Evolutionary conservation across 2,329 filamentous ascomycete species (phyloP), one percentile per base, ranked within the genome.

Genomic region (Pseudogymnoascus sp.): DNA sequence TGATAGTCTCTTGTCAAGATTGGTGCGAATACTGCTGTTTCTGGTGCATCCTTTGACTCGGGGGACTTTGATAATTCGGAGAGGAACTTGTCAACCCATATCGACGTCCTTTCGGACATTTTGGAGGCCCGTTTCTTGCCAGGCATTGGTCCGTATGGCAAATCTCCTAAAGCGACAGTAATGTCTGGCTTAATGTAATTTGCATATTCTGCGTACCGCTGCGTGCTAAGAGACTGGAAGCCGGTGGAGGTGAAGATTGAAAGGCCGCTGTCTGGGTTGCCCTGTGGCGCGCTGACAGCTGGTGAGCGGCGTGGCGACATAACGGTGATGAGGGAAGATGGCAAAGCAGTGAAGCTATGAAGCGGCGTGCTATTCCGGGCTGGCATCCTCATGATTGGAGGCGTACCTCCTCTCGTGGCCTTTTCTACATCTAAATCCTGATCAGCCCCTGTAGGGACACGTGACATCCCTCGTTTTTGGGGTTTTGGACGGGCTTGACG

Each of bases 161-260:
- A 82, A 74, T 99, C 94, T 4, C 88, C 89, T 60, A 95, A 75
- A 0, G 86, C 86, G 23, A 97, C 81, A 36, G 88, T 84, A 61
- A 97, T 87, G 71, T 99, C 93, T 0, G 93, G 91, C 60, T 81
- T 80, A 36, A 96, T 76, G n/a, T 77, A 80, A 63, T 82, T 75
- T 33, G 89, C 79, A 16, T 86, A 85, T 5, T 84, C 77, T 35
- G 82, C 78, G 75, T 94, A 97, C 61, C 89, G 84, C 5, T 84
- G 79, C 0, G 85, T 84, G 33, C 83, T 82, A 35, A 97, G 78
- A 62, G 83, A 80, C 65, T 85, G 83, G 75, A 95, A 96, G 30
- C 94, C 94, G 0, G 91, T 90, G 0, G 92, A 93, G 2, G 94
- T 96, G 72, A 90, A 86, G 58, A 97, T 82, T 16, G 89, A 86